A percentile compares a stretch with the other conserved stretches of the same genome.
phyloP scores from a whole-genome alignment of 331 rosid genomes.

The Cydonia oblonga region DNA sequence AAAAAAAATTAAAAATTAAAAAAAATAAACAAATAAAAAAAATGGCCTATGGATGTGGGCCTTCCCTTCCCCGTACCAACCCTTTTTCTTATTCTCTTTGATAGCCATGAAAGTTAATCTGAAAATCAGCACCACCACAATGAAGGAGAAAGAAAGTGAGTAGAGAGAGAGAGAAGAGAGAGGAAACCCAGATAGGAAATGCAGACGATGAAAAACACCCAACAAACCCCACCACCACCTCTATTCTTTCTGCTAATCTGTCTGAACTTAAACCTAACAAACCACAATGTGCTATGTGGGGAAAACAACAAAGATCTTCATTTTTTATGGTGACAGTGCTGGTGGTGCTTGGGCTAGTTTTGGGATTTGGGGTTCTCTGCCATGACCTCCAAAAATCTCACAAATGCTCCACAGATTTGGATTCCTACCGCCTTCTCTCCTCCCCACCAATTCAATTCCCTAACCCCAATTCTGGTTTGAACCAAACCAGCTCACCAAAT shows the following conservation, averaged over 20 bases:
- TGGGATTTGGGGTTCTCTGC: slow-evolving; percentile 59
- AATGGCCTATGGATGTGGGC: too few species aligned
- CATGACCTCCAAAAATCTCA: slow-evolving; percentile 29
- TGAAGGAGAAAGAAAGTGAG: too few species aligned
- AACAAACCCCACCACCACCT: slow-evolving; percentile 17
- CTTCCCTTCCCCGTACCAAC: too few species aligned
- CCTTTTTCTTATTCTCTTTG: too few species aligned
- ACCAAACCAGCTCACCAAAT: neutral
- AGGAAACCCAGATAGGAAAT: too few species aligned
- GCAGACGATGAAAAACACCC: slow-evolving; percentile 64
- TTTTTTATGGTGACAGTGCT: slow-evolving; percentile 66
- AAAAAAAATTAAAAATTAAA: too few species aligned
- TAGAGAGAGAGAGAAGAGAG: too few species aligned
- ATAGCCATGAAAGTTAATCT: too few species aligned
- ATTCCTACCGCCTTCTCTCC: slow-evolving; percentile 27
- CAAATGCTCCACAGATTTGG: slow-evolving; percentile 42
- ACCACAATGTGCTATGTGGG: slow-evolving; percentile 76
- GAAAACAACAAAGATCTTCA: slow-evolving; percentile 99
- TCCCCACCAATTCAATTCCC: slow-evolving; percentile 32
- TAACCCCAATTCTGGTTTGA: slow-evolving; percentile 15
- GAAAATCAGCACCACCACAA: too few species aligned
- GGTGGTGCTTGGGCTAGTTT: slow-evolving; percentile 51
- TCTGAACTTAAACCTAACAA: slow-evolving; percentile 2
- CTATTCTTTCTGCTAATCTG: slow-evolving; percentile 7
- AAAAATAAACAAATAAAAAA: too few species aligned